phyloP scores from a whole-genome alignment of 306 rosid genomes.

The Macrotyloma uniflorum region DNA sequence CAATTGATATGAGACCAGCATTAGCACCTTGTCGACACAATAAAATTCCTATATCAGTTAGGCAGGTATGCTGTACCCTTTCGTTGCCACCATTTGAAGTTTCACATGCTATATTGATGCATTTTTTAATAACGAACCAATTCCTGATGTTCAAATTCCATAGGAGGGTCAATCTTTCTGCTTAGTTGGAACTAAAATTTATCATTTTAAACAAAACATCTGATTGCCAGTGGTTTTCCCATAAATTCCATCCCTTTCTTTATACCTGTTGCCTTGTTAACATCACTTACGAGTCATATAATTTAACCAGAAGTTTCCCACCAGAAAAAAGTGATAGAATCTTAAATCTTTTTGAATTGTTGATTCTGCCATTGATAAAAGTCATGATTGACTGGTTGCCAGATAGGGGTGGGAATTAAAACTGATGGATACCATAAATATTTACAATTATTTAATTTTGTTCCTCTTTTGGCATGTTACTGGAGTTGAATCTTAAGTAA shows the following conservation, averaged over 20 bases:
- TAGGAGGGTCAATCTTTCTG: constrained; percentile 4
- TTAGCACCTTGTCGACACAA: constrained; percentile 71
- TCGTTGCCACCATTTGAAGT: constrained; percentile 19
- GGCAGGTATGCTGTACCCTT: constrained; percentile 77
- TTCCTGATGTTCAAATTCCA: constrained; percentile 17
- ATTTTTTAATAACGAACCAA: not conserved
- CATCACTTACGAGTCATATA: constrained; percentile 20
- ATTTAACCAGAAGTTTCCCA: not conserved
- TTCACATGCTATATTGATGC: constrained; percentile 8
- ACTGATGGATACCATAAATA: not conserved
- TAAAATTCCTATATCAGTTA: constrained; percentile 78
- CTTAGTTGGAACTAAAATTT: constrained; percentile 26
- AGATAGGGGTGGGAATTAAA: not conserved
- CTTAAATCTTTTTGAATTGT: not conserved
- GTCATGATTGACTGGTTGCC: not conserved
- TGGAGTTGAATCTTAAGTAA: constrained; percentile 22
- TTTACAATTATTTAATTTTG: not conserved
- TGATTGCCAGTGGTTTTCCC: constrained; percentile 30
- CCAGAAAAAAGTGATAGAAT: not conserved
- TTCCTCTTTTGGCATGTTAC: not conserved
- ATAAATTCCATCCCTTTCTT: not conserved
- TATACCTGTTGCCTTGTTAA: not conserved
- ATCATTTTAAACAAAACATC: constrained; percentile 8
- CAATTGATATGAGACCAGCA: constrained; percentile 85
- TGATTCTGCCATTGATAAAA: constrained; percentile 2